phyloP scores from a whole-genome alignment of 257 asterid species.

The Marsdenia floribunda region DNA sequence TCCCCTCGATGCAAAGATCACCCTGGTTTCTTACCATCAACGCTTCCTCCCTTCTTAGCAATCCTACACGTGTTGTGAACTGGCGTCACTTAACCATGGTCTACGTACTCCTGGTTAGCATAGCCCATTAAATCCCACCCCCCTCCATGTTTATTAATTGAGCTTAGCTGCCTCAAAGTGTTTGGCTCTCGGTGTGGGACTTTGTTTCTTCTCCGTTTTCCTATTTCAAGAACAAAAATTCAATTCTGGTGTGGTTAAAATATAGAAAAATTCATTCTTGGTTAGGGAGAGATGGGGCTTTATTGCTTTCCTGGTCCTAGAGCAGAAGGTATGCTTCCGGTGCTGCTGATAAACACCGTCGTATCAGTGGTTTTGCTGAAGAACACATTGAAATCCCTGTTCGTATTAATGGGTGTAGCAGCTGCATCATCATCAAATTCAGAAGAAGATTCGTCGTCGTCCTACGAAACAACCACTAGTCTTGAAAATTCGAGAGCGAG shows the following conservation, averaged over 20 bases:
- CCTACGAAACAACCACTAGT: slow-evolving; percentile 6
- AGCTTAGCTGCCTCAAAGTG: not conserved
- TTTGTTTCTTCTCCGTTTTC: not conserved
- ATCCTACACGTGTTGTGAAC: slow-evolving; percentile 17
- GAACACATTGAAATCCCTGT: slow-evolving; percentile 37
- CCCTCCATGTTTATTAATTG: not conserved
- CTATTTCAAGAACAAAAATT: not conserved
- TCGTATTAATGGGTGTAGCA: slow-evolving; percentile 20
- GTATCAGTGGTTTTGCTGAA: slow-evolving; percentile 31
- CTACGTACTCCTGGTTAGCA: no score
- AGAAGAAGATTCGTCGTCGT: slow-evolving; percentile 8
- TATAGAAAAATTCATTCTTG: not conserved
- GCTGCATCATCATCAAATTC: slow-evolving; percentile 15
- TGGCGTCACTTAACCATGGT: not conserved
- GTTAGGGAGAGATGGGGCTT: slow-evolving; percentile 29
- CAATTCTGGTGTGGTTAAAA: not conserved
- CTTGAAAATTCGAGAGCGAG: slow-evolving; percentile 12
- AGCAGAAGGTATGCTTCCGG: slow-evolving; percentile 43
- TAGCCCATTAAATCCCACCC: not conserved
- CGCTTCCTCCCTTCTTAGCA: not conserved
- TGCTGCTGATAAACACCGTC: slow-evolving; percentile 41
- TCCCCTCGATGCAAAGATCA: not conserved
- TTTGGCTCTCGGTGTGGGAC: not conserved
- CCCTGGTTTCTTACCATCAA: not conserved
- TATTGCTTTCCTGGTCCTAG: slow-evolving; percentile 35